phyloP scores from a whole-genome alignment of 2,329 filamentous ascomycete genomes.

The Scopulariopsis brevicaulis region DNA sequence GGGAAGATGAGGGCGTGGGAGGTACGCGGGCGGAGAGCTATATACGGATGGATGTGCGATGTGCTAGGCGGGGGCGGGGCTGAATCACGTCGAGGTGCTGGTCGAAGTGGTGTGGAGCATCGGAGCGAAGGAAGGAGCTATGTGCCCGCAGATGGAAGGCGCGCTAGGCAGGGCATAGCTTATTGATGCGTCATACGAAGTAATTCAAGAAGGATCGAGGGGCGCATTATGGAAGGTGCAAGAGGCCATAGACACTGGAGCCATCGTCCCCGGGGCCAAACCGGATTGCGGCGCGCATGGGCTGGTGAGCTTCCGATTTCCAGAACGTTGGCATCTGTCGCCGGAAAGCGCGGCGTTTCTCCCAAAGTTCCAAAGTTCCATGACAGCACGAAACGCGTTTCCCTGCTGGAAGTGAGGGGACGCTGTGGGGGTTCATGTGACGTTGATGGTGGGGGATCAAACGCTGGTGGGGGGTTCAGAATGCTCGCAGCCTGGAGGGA shows the following conservation, averaged over 20 bases:
- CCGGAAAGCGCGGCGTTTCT: too few species aligned
- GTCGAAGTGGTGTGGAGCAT: not conserved
- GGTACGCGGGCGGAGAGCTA: not conserved
- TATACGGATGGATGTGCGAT: not conserved
- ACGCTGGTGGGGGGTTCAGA: too few species aligned
- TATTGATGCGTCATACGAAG: not conserved
- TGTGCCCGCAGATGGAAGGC: not conserved
- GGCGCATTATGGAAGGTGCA: too few species aligned
- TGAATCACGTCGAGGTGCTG: not conserved
- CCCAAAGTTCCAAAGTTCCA: not conserved
- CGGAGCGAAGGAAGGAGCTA: not conserved
- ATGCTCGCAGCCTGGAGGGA: not conserved
- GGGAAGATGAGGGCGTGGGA: not conserved
- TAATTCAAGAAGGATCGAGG: not conserved
- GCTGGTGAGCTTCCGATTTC: too few species aligned
- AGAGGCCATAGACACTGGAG: too few species aligned
- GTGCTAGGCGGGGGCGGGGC: not conserved
- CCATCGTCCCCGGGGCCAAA: not conserved
- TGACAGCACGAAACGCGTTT: not conserved
- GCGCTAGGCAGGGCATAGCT: not conserved
- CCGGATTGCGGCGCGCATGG: not conserved
- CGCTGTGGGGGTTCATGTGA: not conserved
- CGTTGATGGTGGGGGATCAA: not conserved
- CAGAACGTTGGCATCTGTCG: too few species aligned
- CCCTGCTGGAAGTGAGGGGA: not conserved